phyloP scores from a whole-genome alignment of 2,329 filamentous ascomycete genomes.

The Amphichorda felina region DNA sequence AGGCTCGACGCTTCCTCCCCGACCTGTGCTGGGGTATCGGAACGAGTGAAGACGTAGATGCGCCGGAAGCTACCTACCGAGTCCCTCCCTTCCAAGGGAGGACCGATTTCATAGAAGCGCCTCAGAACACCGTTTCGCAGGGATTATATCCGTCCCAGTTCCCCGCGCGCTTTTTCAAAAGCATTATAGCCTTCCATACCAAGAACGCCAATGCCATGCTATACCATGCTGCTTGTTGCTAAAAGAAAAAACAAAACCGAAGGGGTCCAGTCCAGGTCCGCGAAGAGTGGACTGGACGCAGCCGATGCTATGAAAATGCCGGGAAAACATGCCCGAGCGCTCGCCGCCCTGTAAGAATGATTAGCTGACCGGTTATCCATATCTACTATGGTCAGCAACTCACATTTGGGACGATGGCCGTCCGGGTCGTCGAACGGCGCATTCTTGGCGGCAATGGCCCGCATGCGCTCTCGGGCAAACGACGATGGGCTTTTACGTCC shows the following conservation, averaged over 20 bases:
- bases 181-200: no score
- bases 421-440: conserved; percentile 31
- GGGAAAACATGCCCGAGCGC: conserved; percentile 31
- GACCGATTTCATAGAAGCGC: no score
- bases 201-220: neutral
- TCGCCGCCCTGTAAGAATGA: conserved; percentile 24
- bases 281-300: no score
- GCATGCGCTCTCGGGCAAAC: conserved; percentile 30
- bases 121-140: neutral
- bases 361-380: conserved; percentile 2
- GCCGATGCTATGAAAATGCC: conserved; percentile 15
- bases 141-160: no score
- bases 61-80: neutral
- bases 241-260: conserved; percentile 1
- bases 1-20: no score
- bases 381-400: conserved; percentile 9
- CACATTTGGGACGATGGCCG: conserved; percentile 24
- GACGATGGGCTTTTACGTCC: conserved; percentile 29
- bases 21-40: neutral
- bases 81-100: no score
- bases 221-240: neutral
- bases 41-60: neutral
- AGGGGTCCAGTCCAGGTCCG: no score
- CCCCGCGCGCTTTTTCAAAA: no score
- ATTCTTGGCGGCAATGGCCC: conserved; percentile 27